Evolutionary conservation across 2,329 filamentous ascomycete genomes (phyloP).

Genomic region (Colletotrichum gigasporum): DNA sequence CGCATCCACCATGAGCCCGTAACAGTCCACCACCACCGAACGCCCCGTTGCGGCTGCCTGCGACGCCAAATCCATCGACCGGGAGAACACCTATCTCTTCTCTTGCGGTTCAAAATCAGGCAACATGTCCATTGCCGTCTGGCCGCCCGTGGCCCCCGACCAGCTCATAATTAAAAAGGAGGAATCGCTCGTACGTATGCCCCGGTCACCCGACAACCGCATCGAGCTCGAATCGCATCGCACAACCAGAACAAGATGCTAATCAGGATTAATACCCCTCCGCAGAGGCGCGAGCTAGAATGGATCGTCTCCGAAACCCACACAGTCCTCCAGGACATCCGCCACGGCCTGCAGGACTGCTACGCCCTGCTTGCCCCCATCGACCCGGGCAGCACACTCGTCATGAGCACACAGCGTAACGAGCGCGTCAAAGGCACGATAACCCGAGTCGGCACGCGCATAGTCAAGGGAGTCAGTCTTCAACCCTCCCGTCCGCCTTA

Average conservation of each 20-base stretch:
- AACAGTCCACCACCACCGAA: neutral
- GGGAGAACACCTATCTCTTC: neutral
- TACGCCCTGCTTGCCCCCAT: slow-evolving; percentile 85
- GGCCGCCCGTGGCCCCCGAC: slow-evolving; percentile 61
- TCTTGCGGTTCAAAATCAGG: neutral
- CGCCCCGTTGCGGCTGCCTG: slow-evolving; percentile 22
- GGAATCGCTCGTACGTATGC: slow-evolving; percentile 57
- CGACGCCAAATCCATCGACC: neutral
- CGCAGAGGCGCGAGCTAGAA: slow-evolving; percentile 60
- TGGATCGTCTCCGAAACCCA: slow-evolving; percentile 65
- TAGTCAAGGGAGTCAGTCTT: slow-evolving; percentile 84
- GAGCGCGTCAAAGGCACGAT: slow-evolving; percentile 93
- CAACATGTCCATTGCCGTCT: slow-evolving; percentile 67
- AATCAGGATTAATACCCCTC: slow-evolving; percentile 36
- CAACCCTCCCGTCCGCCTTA: neutral
- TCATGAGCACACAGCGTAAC: slow-evolving; percentile 85
- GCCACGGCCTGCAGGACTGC: slow-evolving; percentile 84
- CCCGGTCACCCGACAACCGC: too few relatives aligned
- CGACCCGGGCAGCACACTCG: slow-evolving; percentile 87
- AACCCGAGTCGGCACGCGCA: slow-evolving; percentile 87
- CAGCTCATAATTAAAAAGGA: slow-evolving; percentile 61
- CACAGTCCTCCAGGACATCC: slow-evolving; percentile 58
- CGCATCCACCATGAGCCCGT: slow-evolving; percentile 17
- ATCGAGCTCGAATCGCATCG: neutral
- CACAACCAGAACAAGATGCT: slow-evolving; percentile 38